Conservation (phyloP, 305 asterid genomes). For the Fraxinus platypoda region DNA sequence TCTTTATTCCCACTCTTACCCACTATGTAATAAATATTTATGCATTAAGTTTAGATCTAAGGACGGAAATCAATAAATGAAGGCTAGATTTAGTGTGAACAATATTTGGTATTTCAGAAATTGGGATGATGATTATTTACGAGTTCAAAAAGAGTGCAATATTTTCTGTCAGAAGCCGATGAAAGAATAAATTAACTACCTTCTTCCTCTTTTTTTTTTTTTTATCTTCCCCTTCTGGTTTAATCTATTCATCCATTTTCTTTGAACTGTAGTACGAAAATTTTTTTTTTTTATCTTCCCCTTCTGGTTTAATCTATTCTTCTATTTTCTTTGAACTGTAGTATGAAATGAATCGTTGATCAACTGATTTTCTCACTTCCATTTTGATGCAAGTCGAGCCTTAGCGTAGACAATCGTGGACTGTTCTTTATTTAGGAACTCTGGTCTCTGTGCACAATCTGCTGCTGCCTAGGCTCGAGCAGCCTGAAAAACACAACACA, state of each 20-base stretch:
- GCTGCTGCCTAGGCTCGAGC: not conserved
- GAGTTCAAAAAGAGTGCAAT: not conserved
- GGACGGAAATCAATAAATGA: not conserved
- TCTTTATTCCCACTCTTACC: not conserved
- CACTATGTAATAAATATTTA: not conserved
- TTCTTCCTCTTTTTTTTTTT: not conserved
- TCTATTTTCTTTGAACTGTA: not conserved
- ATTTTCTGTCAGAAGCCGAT: not conserved
- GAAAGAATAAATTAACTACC: not conserved
- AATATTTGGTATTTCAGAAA: not conserved
- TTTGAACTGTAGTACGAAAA: not conserved
- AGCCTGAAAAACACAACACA: not conserved
- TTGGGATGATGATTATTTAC: not conserved
- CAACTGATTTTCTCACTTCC: not conserved
- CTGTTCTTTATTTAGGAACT: not conserved
- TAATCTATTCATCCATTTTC: not conserved
- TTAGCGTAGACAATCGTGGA: not conserved
- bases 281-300: not conserved
- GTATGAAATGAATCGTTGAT: not conserved
- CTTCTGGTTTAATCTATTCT: not conserved
- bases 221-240: not conserved
- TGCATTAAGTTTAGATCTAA: not conserved
- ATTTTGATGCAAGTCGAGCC: not conserved
- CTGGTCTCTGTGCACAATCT: not conserved
- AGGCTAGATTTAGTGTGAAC: not conserved